A percentile compares a stretch with the other conserved stretches of the same genome.
Evolutionary conservation across 2,329 filamentous ascomycete species (phyloP).

Genomic region (Fonsecaea erecta): DNA sequence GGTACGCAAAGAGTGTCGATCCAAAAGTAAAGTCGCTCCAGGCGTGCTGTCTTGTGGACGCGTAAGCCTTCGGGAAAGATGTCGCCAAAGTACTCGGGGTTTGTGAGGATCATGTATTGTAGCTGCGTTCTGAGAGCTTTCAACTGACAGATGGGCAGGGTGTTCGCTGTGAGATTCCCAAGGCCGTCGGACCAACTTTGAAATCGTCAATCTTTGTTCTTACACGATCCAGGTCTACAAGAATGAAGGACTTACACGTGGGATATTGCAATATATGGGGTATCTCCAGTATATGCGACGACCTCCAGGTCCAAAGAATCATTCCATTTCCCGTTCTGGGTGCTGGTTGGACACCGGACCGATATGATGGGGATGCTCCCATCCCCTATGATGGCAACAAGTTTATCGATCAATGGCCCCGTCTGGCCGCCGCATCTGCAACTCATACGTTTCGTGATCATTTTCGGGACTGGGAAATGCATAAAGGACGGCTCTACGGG

Average conservation of each 20-base stretch:
- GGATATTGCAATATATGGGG: background rate
- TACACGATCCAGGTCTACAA: background rate
- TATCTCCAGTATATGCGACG: background rate
- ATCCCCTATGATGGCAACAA: background rate
- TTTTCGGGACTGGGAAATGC: background rate
- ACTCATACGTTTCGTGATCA: background rate
- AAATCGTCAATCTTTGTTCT: background rate
- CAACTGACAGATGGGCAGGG: background rate
- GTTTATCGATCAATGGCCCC: background rate
- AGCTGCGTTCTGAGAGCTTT: background rate
- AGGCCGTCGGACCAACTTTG: background rate
- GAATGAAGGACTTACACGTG: slow-evolving; percentile 4
- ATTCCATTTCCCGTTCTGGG: background rate
- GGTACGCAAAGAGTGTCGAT: slow-evolving; percentile 4
- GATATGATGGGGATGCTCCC: slow-evolving; percentile 1
- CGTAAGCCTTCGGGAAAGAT: background rate
- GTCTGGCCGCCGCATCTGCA: background rate
- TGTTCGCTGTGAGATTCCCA: background rate
- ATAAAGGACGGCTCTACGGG: slow-evolving; percentile 1
- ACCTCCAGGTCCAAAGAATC: background rate
- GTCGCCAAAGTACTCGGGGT: background rate
- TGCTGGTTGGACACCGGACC: background rate
- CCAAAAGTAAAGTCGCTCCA: slow-evolving; percentile 2
- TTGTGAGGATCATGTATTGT: background rate
- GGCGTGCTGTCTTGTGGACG: background rate